These are phyloP conservation scores for Nicotiana knightiana DNA, from an alignment of 257 asterid genomes.

Conservation along the genomic window DNA sequence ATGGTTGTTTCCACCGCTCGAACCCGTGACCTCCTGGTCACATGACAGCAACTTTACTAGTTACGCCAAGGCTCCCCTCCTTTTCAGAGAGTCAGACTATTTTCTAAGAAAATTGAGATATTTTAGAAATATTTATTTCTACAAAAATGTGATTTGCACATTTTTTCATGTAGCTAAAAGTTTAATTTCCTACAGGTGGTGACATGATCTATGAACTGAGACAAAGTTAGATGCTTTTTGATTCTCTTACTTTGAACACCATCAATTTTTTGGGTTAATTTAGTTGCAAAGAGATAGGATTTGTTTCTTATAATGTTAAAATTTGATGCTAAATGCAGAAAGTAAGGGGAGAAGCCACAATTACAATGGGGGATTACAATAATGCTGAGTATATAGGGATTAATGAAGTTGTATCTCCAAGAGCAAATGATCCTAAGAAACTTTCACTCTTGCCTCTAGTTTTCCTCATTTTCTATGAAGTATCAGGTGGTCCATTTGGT, in stretches of 20 bases:
- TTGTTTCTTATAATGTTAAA: background rate
- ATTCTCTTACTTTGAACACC: background rate
- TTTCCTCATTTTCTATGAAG: slow-evolving; percentile 62
- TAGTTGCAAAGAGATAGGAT: background rate
- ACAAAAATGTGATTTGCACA: no score
- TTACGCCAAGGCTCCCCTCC: no score
- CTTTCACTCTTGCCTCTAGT: slow-evolving; percentile 46
- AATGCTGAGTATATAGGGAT: slow-evolving; percentile 31
- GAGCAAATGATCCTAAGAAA: slow-evolving; percentile 28
- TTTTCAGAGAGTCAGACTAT: no score
- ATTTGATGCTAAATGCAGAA: slow-evolving; percentile 36
- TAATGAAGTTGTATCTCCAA: slow-evolving; percentile 23
- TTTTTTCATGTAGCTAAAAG: no score
- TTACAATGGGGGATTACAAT: slow-evolving; percentile 26
- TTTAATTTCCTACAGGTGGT: no score
- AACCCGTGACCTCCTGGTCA: no score
- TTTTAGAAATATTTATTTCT: no score
- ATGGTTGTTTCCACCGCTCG: no score
- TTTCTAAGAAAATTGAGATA: no score
- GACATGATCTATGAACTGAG: background rate
- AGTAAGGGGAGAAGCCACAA: slow-evolving; percentile 24
- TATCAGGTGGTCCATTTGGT: slow-evolving; percentile 72
- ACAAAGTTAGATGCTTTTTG: background rate
- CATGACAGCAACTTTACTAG: no score
- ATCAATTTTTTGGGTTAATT: background rate